Conservation (phyloP, 345 rosid genomes). For the Carallia pectinifolia region DNA sequence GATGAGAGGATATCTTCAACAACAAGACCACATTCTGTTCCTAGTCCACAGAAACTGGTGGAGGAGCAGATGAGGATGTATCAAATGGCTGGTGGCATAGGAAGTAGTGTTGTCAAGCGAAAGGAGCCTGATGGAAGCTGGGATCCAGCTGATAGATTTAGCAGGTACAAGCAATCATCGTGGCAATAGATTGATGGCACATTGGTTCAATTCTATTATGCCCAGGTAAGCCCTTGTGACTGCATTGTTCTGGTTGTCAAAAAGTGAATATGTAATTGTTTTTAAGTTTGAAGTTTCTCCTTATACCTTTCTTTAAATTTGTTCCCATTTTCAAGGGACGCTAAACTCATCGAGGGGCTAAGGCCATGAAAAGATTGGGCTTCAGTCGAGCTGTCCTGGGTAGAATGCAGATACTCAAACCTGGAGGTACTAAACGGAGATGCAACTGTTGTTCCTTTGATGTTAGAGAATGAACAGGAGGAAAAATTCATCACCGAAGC, state of each 20-base stretch:
- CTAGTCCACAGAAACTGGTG: conserved; percentile 45
- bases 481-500: background rate
- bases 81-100: conserved; percentile 53
- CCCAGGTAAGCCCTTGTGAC: background rate
- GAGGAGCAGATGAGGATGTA: conserved; percentile 78
- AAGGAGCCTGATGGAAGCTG: conserved; percentile 92
- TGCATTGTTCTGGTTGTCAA: too few relatives aligned
- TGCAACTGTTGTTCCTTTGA: background rate
- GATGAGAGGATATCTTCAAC: conserved; percentile 51
- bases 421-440: background rate
- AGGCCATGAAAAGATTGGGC: background rate
- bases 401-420: background rate
- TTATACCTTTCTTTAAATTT: background rate
- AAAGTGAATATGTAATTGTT: background rate
- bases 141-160: conserved; percentile 35
- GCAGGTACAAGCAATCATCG: conserved; percentile 60
- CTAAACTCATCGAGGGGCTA: background rate
- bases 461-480: background rate
- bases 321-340: background rate
- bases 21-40: conserved; percentile 51
- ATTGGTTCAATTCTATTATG: background rate
- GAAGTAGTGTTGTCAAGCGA: conserved; percentile 46
- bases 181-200: conserved; percentile 43
- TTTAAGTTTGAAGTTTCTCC: too few relatives aligned
- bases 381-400: background rate